phyloP scores from a whole-genome alignment of 805 yeast genomes.

The Blastobotrys parvus region DNA sequence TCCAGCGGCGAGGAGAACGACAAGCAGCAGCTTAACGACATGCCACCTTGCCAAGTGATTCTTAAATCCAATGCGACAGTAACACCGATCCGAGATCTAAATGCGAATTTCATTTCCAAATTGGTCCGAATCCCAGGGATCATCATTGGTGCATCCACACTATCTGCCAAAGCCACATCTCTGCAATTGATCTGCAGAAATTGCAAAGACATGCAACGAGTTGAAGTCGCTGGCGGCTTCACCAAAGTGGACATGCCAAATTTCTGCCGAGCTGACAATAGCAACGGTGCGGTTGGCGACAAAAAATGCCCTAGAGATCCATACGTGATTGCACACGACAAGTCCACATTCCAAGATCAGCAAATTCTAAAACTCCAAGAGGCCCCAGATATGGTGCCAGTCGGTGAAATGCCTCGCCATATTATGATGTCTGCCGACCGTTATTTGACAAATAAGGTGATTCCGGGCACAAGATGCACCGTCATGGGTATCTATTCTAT shows the following conservation, averaged over 20 bases:
- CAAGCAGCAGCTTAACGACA: slow-evolving; percentile 37
- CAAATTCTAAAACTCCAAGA: slow-evolving; percentile 91
- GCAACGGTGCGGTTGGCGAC: slow-evolving; percentile 33
- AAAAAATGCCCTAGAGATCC: slow-evolving; percentile 87
- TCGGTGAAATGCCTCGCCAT: slow-evolving; percentile 98
- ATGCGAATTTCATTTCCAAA: slow-evolving; percentile 80
- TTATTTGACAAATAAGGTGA: slow-evolving; percentile 77
- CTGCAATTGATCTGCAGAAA: slow-evolving; percentile 79
- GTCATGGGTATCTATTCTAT: slow-evolving; percentile 89
- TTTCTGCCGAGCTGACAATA: slow-evolving; percentile 48
- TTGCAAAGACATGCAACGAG: slow-evolving; percentile 71
- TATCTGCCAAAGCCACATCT: slow-evolving; percentile 77
- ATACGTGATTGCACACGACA: slow-evolving; percentile 86
- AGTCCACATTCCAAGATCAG: slow-evolving; percentile 89
- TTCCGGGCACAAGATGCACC: slow-evolving; percentile 93
- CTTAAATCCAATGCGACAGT: slow-evolving; percentile 64
- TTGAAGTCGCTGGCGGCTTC: slow-evolving; percentile 58
- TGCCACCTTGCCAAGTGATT: slow-evolving; percentile 81
- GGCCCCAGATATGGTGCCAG: slow-evolving; percentile 97
- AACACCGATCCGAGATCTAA: slow-evolving; percentile 70
- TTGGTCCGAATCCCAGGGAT: slow-evolving; percentile 90
- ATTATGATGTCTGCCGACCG: slow-evolving; percentile 82
- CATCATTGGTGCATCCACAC: slow-evolving; percentile 81
- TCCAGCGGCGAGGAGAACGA: slow-evolving; percentile 24
- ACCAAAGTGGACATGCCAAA: slow-evolving; percentile 64